Base-by-base conservation (phyloP, 1,284 basidiomycete species). In the Melampsora abietis-canadensis region DNA sequence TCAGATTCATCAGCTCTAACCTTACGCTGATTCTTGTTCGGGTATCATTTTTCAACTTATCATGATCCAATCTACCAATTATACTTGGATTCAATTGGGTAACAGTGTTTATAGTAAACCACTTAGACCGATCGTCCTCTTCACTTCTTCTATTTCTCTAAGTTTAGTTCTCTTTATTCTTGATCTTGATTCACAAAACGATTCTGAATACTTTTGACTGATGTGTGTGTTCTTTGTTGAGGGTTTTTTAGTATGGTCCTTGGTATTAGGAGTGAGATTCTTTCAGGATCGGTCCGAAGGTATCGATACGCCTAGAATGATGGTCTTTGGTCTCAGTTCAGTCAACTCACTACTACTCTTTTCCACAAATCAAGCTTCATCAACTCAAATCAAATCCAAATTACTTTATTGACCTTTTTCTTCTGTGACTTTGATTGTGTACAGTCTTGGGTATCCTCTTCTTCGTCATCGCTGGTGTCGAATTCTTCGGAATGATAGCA, bases 291-390 rank as follows among this genome's bases (percentile, higher is more conserved):
- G 59, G 15, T 31, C 31, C 14, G 70, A 74, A 10, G 70, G 40
- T 27, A 46, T 48, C 40, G 70, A 74, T 37, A 74, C 70, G 7
- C 54, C 19, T 12, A 62, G 64, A 44, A 74, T 74, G 70, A 59
- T 60, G 59, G n/a, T 74, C 15, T 74, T 74, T 66, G 70, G 65
- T 66, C 14, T 27, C n/a, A 74, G 70, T 74, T 74, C 34, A 63
- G 64, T 63, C 59, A 30, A 54, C 37, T 64, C 10, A n/a, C n/a
- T 34, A 2, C n/a, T 46, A 17, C 30, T 19, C 27, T 15, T 10
- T 54, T 54, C 12, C 17, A 57, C 24, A 21, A 12, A 21, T 59
- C 21, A 7, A 8, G 4, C 34, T 2, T 8, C 30, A 24, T n/a
- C 19, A 27, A 31, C 24, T 17, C 4, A 3, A 24, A 24, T 61